Percentiles rank a stretch among this genome's conserved stretches.
Conservation (phyloP, 495 filamentous ascomycete genomes). For the Daldinia caldariorum region DNA sequence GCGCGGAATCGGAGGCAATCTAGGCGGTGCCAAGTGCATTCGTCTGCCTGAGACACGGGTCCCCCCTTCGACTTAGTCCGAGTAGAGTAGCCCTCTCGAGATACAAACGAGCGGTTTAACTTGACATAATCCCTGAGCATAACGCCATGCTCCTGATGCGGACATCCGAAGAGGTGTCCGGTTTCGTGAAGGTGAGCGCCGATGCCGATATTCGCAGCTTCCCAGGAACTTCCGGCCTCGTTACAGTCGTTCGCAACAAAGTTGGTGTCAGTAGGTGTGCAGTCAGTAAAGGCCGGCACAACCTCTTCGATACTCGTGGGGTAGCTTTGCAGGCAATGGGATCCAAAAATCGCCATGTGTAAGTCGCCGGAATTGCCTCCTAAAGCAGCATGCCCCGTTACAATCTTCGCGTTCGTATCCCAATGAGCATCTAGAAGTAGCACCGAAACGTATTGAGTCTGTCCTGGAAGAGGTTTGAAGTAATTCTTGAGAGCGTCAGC, state of each 20-base stretch:
- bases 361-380: slow-evolving; percentile 72
- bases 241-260: slow-evolving; percentile 85
- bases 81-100: slow-evolving; percentile 81
- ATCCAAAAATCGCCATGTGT: slow-evolving; percentile 88
- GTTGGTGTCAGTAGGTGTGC: slow-evolving; percentile 83
- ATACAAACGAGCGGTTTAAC: slow-evolving; percentile 83
- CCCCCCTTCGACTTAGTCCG: slow-evolving; percentile 84
- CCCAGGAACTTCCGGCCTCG: slow-evolving; percentile 88
- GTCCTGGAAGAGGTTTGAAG: slow-evolving; percentile 76
- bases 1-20: slow-evolving; percentile 87
- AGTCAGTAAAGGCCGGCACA: slow-evolving; percentile 85
- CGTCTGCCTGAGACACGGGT: slow-evolving; percentile 74
- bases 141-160: slow-evolving; percentile 85
- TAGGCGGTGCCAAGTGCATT: slow-evolving; percentile 88
- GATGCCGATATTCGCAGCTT: slow-evolving; percentile 89
- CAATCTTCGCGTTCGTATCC: slow-evolving; percentile 73
- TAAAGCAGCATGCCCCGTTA: slow-evolving; percentile 84
- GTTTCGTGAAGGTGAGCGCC: slow-evolving; percentile 91
- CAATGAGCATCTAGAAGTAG: slow-evolving; percentile 87
- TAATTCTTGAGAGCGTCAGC: slow-evolving; percentile 76
- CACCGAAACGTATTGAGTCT: slow-evolving; percentile 86
- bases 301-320: slow-evolving; percentile 86
- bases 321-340: slow-evolving; percentile 87
- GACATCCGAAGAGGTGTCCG: slow-evolving; percentile 87
- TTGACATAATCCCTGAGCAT: slow-evolving; percentile 89